Conservation (phyloP, 208 protist genomes). For the Novymonas esmeraldas region DNA sequence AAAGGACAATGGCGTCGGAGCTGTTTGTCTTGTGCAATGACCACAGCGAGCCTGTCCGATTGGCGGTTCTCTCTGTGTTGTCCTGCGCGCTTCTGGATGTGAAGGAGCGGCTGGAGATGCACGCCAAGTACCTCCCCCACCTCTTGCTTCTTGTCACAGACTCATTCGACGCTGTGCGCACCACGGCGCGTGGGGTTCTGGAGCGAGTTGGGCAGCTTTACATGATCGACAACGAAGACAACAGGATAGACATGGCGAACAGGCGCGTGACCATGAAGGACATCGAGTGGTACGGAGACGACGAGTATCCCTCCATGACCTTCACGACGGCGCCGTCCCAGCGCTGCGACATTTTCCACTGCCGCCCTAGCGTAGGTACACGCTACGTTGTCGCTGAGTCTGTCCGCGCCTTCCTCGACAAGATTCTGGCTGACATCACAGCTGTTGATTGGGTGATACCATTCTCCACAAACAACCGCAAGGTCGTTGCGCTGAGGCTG, state of each 20-base stretch:
- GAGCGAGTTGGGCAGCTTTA: constrained; percentile 76
- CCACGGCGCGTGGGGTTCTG: constrained; percentile 47
- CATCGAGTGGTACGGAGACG: constrained; percentile 93
- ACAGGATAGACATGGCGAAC: constrained; percentile 79
- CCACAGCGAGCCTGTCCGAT: constrained; percentile 75
- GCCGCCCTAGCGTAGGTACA: constrained; percentile 68
- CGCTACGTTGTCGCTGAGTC: constrained; percentile 85
- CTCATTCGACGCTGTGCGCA: constrained; percentile 55
- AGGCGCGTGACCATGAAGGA: constrained; percentile 89
- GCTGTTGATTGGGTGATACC: constrained; percentile 91
- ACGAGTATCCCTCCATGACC: constrained; percentile 83
- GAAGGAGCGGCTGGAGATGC: constrained; percentile 80
- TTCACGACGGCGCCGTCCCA: constrained; percentile 8
- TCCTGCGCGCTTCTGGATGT: constrained; percentile 74
- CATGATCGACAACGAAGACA: constrained; percentile 90
- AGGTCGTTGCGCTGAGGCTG: constrained; percentile 79
- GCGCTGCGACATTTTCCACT: constrained; percentile 46
- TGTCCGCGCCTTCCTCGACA: constrained; percentile 60
- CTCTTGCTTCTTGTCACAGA: constrained; percentile 82
- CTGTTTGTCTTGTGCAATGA: constrained; percentile 87
- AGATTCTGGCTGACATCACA: constrained; percentile 68
- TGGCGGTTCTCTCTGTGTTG: constrained; percentile 61
- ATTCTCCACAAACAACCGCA: constrained; percentile 83
- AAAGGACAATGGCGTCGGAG: constrained; percentile 49
- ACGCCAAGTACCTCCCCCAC: constrained; percentile 79